Evolutionary conservation across 495 filamentous ascomycete genomes (phyloP).

Genomic region (Neurospora sublineolata): DNA sequence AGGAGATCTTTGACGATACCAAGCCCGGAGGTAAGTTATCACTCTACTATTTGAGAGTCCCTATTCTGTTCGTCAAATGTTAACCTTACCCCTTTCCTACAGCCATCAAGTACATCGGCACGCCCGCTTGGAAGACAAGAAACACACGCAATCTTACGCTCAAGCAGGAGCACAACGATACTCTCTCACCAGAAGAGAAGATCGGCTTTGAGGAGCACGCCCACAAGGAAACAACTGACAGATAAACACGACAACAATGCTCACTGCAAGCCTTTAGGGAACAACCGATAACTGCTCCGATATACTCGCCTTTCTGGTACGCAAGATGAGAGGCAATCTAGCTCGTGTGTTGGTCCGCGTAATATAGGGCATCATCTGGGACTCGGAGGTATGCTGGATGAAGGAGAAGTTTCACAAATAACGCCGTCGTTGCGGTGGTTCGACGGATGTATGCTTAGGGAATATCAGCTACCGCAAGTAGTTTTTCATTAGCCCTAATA

Average conservation of each 20-base stretch:
- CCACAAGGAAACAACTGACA: conserved; percentile 3
- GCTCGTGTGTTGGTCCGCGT: background rate
- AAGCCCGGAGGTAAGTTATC: conserved; percentile 14
- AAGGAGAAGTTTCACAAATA: background rate
- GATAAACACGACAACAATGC: background rate
- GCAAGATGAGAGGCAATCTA: background rate
- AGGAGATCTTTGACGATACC: conserved; percentile 51
- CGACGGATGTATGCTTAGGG: background rate
- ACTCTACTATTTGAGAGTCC: background rate
- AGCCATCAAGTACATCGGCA: conserved; percentile 52
- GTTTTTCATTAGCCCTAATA: background rate
- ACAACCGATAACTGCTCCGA: background rate
- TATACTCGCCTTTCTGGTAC: background rate
- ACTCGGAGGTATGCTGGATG: background rate
- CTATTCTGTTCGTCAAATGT: background rate
- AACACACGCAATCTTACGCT: conserved; percentile 23
- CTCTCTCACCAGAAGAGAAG: conserved; percentile 22
- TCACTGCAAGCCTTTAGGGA: background rate
- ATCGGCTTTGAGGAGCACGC: conserved; percentile 6
- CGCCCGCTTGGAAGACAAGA: conserved; percentile 57
- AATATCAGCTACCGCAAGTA: background rate
- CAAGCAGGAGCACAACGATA: conserved; percentile 22
- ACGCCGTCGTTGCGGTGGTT: background rate
- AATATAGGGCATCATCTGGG: background rate
- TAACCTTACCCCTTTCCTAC: conserved; percentile 17